Evolutionary conservation across 2,329 filamentous ascomycete species (phyloP).

Genomic region (Elsinoe australis): DNA sequence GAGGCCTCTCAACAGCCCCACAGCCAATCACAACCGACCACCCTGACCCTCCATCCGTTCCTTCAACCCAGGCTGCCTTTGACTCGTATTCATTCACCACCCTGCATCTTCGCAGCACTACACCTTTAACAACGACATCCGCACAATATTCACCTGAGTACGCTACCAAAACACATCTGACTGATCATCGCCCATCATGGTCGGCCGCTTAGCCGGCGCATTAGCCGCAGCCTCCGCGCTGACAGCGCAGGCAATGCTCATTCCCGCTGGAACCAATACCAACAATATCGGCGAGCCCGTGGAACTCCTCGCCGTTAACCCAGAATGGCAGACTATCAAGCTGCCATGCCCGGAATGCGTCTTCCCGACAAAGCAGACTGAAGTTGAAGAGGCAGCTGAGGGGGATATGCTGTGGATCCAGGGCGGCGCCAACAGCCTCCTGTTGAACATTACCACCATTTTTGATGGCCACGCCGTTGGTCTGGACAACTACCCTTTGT

Average conservation of each 20-base stretch:
- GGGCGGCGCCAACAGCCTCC: conserved; percentile 28
- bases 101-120: neutral
- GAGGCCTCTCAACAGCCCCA: too few species aligned
- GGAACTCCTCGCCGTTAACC: conserved; percentile 34
- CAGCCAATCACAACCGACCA: conserved; percentile 7
- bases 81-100: neutral
- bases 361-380: conserved; percentile 31
- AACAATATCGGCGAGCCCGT: conserved; percentile 39
- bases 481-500: conserved; percentile 55
- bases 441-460: conserved; percentile 47
- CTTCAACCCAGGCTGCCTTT: neutral
- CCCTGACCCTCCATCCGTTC: neutral
- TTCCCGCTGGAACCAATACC: conserved; percentile 44
- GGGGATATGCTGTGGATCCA: conserved; percentile 27
- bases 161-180: neutral
- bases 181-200: conserved; percentile 23
- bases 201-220: conserved; percentile 29
- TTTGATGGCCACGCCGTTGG: conserved; percentile 43
- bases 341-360: conserved; percentile 51
- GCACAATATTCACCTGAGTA: conserved; percentile 1
- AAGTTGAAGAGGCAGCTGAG: conserved; percentile 22
- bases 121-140: conserved; percentile 1
- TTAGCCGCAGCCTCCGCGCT: conserved; percentile 25
- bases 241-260: conserved; percentile 41
- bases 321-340: conserved; percentile 38